These are phyloP conservation scores for Hymenoscyphus occultus DNA, from an alignment of 2,329 filamentous ascomycete species.

Conservation along the genomic window DNA sequence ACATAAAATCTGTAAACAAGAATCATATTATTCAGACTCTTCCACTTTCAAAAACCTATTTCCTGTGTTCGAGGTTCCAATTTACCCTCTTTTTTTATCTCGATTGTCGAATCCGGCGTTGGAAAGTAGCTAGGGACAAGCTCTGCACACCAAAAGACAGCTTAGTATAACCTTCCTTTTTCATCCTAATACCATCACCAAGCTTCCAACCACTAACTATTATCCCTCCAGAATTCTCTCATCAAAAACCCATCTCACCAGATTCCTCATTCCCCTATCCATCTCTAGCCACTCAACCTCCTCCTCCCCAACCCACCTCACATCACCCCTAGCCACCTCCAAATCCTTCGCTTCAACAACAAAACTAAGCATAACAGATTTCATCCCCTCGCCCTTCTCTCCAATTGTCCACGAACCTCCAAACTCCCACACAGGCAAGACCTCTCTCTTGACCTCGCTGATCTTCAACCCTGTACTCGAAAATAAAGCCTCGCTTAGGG, in stretches of 20 bases:
- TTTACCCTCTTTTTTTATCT: neutral
- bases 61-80: neutral
- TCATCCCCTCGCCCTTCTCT: neutral
- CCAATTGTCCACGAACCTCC: neutral
- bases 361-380: neutral
- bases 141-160: neutral
- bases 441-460: neutral
- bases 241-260: neutral
- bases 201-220: neutral
- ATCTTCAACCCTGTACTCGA: neutral
- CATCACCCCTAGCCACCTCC: neutral
- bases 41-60: neutral
- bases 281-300: neutral
- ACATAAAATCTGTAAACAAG: neutral
- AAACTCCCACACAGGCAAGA: neutral
- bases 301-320: neutral
- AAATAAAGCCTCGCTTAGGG: neutral
- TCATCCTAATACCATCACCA: neutral
- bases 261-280: neutral
- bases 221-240: neutral
- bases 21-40: neutral
- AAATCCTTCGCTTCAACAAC: neutral
- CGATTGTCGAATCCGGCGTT: no score
- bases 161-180: neutral
- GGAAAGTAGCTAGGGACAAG: neutral